phyloP scores from a whole-genome alignment of 495 filamentous ascomycete genomes.

The Xylaria grammica region DNA sequence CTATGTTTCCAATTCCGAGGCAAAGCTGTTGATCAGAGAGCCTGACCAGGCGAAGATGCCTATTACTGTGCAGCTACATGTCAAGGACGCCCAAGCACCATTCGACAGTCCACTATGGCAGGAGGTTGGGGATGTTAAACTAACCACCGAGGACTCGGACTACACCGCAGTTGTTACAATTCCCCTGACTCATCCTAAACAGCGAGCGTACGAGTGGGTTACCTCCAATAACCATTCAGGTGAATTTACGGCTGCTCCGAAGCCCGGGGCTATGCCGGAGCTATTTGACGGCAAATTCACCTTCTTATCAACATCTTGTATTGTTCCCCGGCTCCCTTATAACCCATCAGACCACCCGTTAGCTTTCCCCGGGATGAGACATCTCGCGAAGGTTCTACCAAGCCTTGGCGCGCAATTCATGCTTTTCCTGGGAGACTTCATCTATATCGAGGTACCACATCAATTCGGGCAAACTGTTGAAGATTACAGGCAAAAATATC shows the following conservation, averaged over 20 bases:
- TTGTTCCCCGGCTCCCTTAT: conserved; percentile 91
- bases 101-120: conserved; percentile 65
- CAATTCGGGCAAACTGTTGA: conserved; percentile 72
- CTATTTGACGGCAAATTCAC: conserved; percentile 69
- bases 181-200: conserved; percentile 52
- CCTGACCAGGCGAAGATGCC: conserved; percentile 76
- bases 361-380: conserved; percentile 75
- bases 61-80: conserved; percentile 64
- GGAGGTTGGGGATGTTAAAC: conserved; percentile 64
- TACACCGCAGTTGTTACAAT: conserved; percentile 72
- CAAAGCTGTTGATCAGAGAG: conserved; percentile 83
- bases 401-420: conserved; percentile 79
- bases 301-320: conserved; percentile 89
- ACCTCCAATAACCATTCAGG: conserved; percentile 85
- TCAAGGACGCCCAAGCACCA: conserved; percentile 51
- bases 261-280: conserved; percentile 61
- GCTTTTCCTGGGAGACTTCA: conserved; percentile 99
- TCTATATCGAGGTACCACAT: conserved; percentile 91
- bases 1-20: conserved; percentile 80
- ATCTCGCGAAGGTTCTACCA: conserved; percentile 68
- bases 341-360: conserved; percentile 80
- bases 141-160: conserved; percentile 77
- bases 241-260: conserved; percentile 69
- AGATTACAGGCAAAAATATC: conserved; percentile 88
- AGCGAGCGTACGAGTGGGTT: conserved; percentile 77